A percentile compares a stretch with the other conserved stretches of the same genome.
These are phyloP conservation scores for Umbilicus rupestris DNA, from an alignment of 164 flowering plant genomes.

Conservation along the genomic window DNA sequence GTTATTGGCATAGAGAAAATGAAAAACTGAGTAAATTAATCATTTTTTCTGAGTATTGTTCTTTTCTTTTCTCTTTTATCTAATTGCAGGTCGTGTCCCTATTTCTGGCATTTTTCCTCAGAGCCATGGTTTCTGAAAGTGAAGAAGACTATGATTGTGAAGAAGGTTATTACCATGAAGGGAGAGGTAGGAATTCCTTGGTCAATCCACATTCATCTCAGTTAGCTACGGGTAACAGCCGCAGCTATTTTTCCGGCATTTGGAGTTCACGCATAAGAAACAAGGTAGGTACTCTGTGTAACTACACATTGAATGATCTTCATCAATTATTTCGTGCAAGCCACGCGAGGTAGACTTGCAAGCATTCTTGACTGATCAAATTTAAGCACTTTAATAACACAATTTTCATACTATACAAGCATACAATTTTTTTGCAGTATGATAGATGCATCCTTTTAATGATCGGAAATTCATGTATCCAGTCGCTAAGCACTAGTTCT, in stretches of 20 bases:
- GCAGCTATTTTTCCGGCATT: not conserved
- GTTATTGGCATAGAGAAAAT: not conserved
- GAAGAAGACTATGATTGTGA: conserved; percentile 7
- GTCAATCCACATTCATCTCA: not conserved
- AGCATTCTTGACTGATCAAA: not conserved
- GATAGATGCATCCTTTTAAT: no score
- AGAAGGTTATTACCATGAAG: conserved; percentile 1
- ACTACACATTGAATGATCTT: not conserved
- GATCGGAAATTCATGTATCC: no score
- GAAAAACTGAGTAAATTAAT: not conserved
- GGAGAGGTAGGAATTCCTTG: not conserved
- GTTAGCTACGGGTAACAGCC: not conserved
- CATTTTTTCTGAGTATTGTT: no score
- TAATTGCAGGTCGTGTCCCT: conserved; percentile 44
- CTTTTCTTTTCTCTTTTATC: not conserved
- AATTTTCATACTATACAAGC: no score
- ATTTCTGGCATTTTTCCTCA: not conserved
- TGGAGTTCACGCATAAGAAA: conserved; percentile 47
- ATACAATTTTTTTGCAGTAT: no score
- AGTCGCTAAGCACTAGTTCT: not conserved
- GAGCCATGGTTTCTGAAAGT: conserved; percentile 1
- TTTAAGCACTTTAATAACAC: not conserved
- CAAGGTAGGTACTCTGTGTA: conserved; percentile 35
- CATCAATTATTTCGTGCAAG: not conserved
- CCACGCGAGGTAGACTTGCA: not conserved